Base-by-base conservation (phyloP, 2,329 filamentous ascomycete species). In the Aspergillus tamarii region DNA sequence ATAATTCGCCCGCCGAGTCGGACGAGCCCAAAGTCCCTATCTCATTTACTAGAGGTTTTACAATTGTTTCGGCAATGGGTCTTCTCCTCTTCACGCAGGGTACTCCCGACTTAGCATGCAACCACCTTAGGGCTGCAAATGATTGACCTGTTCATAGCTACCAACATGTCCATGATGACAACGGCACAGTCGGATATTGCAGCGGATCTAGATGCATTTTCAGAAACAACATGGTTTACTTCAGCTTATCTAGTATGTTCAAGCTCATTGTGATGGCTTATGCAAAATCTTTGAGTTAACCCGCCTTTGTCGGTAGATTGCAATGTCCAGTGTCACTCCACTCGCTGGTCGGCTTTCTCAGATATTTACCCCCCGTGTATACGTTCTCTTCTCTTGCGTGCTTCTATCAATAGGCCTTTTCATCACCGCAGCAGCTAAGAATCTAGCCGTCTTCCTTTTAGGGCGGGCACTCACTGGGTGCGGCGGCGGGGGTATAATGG, bases 111-210 rank as follows among this genome's bases (percentile, higher is more conserved):
- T 12, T 60, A 12, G 19, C 8, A 16, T 36, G 41, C 7, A 46
- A 9, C 16, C 8, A n/a, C 32, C 12, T 9, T 9, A 3, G 21
- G n/a, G 14, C 41, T 39, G 39, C 16, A 26, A 57, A 34, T 39
- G 61, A 48, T 50, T 26, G n/a, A 53, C 26, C 14, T 19, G 26
- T 10, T 28, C 41, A 54, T 63, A 84, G 84, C 84, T 19, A 84
- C 86, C 66, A 95, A 95, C 72, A 92, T 94, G 78, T 92, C 89
- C 14, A 88, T 92, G 69, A 89, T 96, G 73, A 91, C 91, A 7
- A 94, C 93, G 61, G 91, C 90, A 1, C 92, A 95, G 78, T 91
- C 89, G 9, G 83, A 84, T 57, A 92, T 96, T 67, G 91, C 92
- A 2, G 85, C 84, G 9, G 91, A 94, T 67, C 82, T 96, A 2